Conservation (phyloP, 2,329 filamentous ascomycete genomes). For the Harringtonia lauricola region DNA sequence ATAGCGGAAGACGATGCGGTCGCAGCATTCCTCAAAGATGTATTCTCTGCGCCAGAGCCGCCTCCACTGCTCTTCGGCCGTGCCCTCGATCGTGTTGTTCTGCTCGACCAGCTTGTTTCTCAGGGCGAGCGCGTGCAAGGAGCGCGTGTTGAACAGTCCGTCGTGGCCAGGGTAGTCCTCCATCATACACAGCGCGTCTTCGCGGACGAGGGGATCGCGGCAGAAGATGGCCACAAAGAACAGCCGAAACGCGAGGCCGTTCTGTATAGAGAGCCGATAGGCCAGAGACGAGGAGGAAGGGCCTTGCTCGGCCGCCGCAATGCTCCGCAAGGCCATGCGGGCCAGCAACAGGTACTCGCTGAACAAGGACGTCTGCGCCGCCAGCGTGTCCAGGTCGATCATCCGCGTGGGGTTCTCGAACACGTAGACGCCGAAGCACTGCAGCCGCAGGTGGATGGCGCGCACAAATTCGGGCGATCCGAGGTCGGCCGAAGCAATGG, state of each 20-base stretch:
- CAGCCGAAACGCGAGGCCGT: conserved; percentile 18
- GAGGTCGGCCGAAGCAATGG: conserved; percentile 13
- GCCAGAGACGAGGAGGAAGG: background rate
- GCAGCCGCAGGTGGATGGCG: conserved; percentile 26
- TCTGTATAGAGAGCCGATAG: conserved; percentile 16
- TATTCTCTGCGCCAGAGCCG: conserved; percentile 22
- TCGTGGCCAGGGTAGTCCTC: conserved; percentile 28
- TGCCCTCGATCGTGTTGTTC: conserved; percentile 18
- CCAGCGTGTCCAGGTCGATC: conserved; percentile 12
- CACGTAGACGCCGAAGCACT: conserved; percentile 22
- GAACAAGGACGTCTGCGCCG: conserved; percentile 17
- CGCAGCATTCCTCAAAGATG: conserved; percentile 22
- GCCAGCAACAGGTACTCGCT: conserved; percentile 23
- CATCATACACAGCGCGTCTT: conserved; percentile 27
- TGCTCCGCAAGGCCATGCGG: conserved; percentile 14
- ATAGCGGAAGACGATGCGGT: conserved; percentile 20
- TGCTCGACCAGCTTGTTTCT: conserved; percentile 25
- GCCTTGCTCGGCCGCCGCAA: conserved; percentile 13
- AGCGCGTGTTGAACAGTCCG: conserved; percentile 28
- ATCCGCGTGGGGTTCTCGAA: conserved; percentile 19
- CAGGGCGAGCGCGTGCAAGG: conserved; percentile 26
- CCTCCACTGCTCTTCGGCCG: conserved; percentile 22
- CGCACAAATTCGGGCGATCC: conserved; percentile 17
- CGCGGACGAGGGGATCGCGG: conserved; percentile 23
- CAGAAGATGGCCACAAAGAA: conserved; percentile 28